A percentile compares a stretch with the other conserved stretches of the same genome.
Evolutionary conservation across 2,329 filamentous ascomycete species (phyloP).

Genomic region (Lasiodiplodia citricola): DNA sequence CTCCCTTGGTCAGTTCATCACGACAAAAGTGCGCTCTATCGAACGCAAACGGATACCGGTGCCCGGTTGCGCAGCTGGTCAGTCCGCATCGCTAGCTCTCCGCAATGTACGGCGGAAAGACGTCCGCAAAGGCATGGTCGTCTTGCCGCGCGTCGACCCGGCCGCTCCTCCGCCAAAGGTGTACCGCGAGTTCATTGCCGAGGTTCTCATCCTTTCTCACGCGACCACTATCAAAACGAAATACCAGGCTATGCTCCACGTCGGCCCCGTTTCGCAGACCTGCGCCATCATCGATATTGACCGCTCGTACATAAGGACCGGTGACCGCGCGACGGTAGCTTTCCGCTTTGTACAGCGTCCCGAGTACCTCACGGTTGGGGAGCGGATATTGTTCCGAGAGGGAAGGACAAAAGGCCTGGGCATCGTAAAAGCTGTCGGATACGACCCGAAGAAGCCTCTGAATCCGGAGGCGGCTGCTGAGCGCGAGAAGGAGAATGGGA

Average conservation of each 20-base stretch:
- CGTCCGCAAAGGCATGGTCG: conserved; percentile 97
- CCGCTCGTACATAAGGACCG: conserved; percentile 90
- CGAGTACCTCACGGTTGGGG: conserved; percentile 87
- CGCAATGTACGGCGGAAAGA: conserved; percentile 88
- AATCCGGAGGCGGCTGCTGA: conserved; percentile 29
- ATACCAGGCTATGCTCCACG: conserved; percentile 98
- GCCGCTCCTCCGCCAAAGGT: conserved; percentile 60
- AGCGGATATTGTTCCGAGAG: conserved; percentile 90
- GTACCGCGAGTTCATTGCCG: conserved; percentile 59
- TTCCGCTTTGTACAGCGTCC: conserved; percentile 94
- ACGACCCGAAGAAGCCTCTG: conserved; percentile 67
- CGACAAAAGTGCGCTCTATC: conserved; percentile 87
- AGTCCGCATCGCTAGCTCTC: conserved; percentile 89
- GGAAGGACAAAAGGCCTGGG: conserved; percentile 93
- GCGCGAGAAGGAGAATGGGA: conserved; percentile 18
- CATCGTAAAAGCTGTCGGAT: conserved; percentile 90
- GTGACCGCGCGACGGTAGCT: conserved; percentile 90
- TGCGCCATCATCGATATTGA: conserved; percentile 98
- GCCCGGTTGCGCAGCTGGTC: conserved; percentile 85
- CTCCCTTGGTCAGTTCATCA: conserved; percentile 84
- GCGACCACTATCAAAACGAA: conserved; percentile 96
- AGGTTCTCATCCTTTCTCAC: conserved; percentile 94
- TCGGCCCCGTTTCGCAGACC: conserved; percentile 92
- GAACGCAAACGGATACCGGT: conserved; percentile 92
- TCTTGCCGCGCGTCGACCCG: conserved; percentile 80